Evolutionary conservation across 1,284 basidiomycete genomes (phyloP).

Genomic region (Marasmius oreades): DNA sequence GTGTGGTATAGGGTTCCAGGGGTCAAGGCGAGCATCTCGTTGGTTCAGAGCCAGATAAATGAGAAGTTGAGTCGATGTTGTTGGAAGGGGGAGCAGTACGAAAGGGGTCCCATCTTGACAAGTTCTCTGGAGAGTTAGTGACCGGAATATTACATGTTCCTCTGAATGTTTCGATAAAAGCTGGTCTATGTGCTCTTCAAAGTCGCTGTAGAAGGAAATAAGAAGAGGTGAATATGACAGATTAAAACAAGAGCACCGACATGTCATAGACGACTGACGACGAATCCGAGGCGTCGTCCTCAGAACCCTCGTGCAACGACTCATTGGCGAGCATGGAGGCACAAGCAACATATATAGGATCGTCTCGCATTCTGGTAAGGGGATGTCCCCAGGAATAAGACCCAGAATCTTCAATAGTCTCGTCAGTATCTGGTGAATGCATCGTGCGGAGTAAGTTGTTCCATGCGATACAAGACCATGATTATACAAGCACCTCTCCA

Average conservation of each 20-base stretch:
- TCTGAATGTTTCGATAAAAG: conserved; percentile 1
- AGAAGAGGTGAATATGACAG: neutral
- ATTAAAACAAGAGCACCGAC: neutral
- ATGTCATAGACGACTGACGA: conserved; percentile 13
- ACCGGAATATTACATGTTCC: neutral
- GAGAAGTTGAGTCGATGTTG: conserved; percentile 31
- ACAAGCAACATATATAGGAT: neutral
- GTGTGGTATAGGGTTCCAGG: conserved; percentile 50
- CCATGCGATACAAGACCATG: neutral
- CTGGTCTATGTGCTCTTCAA: conserved; percentile 12
- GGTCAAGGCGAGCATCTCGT: conserved; percentile 38
- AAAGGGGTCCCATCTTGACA: conserved; percentile 7
- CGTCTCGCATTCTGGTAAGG: conserved; percentile 1
- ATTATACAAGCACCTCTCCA: neutral
- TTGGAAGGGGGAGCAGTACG: conserved; percentile 6
- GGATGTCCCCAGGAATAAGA: neutral
- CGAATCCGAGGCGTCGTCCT: neutral
- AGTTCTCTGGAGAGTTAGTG: conserved; percentile 1
- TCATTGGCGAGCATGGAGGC: neutral
- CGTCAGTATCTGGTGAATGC: neutral
- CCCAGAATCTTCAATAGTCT: neutral
- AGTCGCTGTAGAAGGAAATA: conserved; percentile 8
- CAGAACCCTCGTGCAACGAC: neutral
- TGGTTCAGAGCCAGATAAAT: conserved; percentile 42
- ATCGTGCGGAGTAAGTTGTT: neutral